Base-by-base conservation (phyloP, 1,284 basidiomycete species). In the Phellopilus nigrolimitatus region DNA sequence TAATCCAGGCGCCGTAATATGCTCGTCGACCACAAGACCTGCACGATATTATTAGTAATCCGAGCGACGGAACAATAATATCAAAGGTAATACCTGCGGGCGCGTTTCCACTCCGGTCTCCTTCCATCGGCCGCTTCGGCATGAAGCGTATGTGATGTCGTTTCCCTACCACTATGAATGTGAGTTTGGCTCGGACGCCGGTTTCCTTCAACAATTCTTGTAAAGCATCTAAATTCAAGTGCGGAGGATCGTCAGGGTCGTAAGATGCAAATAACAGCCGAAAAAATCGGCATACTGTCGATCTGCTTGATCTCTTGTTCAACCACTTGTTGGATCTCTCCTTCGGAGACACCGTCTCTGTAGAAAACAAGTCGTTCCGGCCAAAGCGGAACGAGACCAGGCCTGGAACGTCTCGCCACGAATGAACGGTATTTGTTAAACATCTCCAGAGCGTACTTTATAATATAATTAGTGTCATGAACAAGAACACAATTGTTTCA, bases 311-410 rank as follows among this genome's bases (percentile, higher is more conserved):
- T 69, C 56, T 85, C 82, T 1, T 62, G 44, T 2, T 62, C 54
- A 0, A 64, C 68, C 1, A 82, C 76, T 1, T 61, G 59, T 3
- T 64, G 60, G 46, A 74, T 79, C 55, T 85, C 82, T 0, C 80
- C 81, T 56, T 85, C 83, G 1, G 79, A 82, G 1, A 86, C 68
- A 0, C 82, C 83, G 61, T 85, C 82, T 2, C 83, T 68, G 65
- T 73, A 84, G 52, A 84, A 74, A 1, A 80, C 56, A 2, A 85
- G 61, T 4, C 57, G 55, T 1, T 12, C 40, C 0, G 72, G 74
- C 38, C 38, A 22, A 47, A 55, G 19, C 19, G 57, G 30, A 61
- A 57, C 33, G 37, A 41, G 43, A 47, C 30, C 42, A 53, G 7
- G 36, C 44, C 39, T 49, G 24, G 13, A 7, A 50, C 19, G 22